Conservation (phyloP, 345 rosid species). For the Heritiera fomes region DNA sequence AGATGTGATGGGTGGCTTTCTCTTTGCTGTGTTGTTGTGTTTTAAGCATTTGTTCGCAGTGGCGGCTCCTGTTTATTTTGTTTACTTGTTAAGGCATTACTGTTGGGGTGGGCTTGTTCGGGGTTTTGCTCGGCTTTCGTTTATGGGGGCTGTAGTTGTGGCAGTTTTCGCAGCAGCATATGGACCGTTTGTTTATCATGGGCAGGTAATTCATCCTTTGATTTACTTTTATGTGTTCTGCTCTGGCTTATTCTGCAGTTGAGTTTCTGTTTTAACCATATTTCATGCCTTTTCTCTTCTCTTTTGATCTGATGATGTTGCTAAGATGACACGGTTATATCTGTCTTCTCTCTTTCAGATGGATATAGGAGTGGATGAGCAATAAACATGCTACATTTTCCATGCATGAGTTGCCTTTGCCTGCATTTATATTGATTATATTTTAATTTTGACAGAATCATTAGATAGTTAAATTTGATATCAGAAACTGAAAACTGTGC, state of each 20-base stretch:
- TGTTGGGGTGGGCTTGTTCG: slow-evolving; percentile 61
- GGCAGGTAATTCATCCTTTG: slow-evolving; percentile 54
- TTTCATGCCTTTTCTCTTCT: background rate
- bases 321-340: background rate
- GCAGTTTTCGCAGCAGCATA: slow-evolving; percentile 68
- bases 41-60: slow-evolving; percentile 95
- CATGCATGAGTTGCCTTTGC: background rate
- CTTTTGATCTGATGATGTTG: background rate
- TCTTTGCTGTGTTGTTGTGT: slow-evolving; percentile 74
- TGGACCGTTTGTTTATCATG: slow-evolving; percentile 75
- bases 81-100: slow-evolving; percentile 80
- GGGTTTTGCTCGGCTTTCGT: slow-evolving; percentile 53
- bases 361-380: background rate
- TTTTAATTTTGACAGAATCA: background rate
- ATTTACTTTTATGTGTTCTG: background rate
- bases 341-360: background rate
- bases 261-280: background rate
- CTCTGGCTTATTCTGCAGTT: background rate
- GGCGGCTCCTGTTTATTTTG: slow-evolving; percentile 91
- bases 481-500: background rate
- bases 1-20: slow-evolving; percentile 80
- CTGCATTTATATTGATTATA: background rate
- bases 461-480: background rate
- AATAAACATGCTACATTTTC: background rate
- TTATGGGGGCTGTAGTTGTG: slow-evolving; percentile 61